phyloP scores from a whole-genome alignment of 441 rosid species.

The Brassica balearica region DNA sequence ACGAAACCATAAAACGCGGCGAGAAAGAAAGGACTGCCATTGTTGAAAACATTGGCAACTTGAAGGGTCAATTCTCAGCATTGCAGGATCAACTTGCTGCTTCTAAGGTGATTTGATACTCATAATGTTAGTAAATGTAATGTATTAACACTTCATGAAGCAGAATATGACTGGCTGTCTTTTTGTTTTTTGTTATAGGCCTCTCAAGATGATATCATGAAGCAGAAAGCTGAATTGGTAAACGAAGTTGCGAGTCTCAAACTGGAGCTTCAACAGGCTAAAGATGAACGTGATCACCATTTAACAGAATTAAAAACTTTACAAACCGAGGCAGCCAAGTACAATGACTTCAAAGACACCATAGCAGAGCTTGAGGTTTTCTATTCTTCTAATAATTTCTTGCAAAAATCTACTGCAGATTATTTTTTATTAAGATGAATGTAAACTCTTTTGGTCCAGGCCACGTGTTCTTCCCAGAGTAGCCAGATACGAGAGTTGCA shows the following conservation, averaged over 20 bases:
- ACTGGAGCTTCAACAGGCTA: constrained; percentile 55
- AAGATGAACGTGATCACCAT: constrained; percentile 59
- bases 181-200: constrained; percentile 40
- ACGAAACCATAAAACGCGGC: constrained; percentile 58
- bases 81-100: constrained; percentile 60
- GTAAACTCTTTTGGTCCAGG: constrained; percentile 42
- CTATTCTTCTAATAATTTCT: neutral
- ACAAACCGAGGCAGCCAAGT: constrained; percentile 52
- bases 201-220: constrained; percentile 56
- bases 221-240: constrained; percentile 56
- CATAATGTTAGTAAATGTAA: neutral
- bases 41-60: constrained; percentile 58
- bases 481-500: constrained; percentile 57
- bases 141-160: no score
- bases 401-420: neutral
- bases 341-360: constrained; percentile 53
- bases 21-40: constrained; percentile 63
- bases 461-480: constrained; percentile 53
- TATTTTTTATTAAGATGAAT: constrained; percentile 8
- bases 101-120: constrained; percentile 49
- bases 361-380: constrained; percentile 61
- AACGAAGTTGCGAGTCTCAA: constrained; percentile 59
- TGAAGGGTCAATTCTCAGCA: constrained; percentile 59
- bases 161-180: constrained; percentile 27
- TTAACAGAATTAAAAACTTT: constrained; percentile 47